Conservation (phyloP, 2,329 filamentous ascomycete species). For the Colletotrichum sp. region DNA sequence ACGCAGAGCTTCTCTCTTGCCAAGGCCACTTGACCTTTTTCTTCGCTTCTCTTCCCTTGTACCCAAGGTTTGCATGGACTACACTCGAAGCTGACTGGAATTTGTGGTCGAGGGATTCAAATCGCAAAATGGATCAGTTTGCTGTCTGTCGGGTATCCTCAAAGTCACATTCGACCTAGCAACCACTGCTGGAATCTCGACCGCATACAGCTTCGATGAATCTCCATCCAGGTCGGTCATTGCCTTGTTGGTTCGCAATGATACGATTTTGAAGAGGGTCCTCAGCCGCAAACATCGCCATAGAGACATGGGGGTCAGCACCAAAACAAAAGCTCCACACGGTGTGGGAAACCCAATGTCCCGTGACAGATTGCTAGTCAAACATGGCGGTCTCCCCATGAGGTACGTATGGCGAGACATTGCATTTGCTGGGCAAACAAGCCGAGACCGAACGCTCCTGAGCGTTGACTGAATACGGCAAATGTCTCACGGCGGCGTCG, state of each 20-base stretch:
- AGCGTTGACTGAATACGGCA: neutral
- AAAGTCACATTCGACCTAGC: neutral
- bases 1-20: neutral
- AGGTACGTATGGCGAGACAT: neutral
- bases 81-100: neutral
- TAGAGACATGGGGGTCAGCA: neutral
- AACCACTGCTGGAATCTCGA: neutral
- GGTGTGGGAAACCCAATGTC: neutral
- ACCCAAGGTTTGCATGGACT: neutral
- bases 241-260: neutral
- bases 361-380: constrained; percentile 13
- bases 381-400: neutral
- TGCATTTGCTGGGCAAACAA: neutral
- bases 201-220: neutral
- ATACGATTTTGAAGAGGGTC: neutral
- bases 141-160: neutral
- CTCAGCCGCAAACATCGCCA: neutral
- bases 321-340: neutral
- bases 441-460: neutral
- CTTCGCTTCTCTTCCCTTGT: neutral
- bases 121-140: neutral
- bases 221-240: neutral
- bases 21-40: neutral
- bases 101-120: neutral
- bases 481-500: neutral